Evolutionary conservation across 2,329 filamentous ascomycete genomes (phyloP), one percentile per base, ranked within the genome.

Genomic region (Mollisiaceae sp.): DNA sequence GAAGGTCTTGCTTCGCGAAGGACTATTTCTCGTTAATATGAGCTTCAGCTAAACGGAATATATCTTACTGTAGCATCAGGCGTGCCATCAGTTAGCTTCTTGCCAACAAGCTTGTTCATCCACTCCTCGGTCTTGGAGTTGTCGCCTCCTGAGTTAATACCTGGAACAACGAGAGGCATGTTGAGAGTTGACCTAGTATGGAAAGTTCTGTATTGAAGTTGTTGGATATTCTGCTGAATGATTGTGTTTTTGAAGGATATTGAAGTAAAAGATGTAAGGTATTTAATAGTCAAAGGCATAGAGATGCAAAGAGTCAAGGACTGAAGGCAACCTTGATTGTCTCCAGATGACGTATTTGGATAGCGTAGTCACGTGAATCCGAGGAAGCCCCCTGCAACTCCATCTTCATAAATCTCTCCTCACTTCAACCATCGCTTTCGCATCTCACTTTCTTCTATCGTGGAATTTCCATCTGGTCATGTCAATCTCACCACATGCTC

Each of bases 101-200:
- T 90, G 74, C 87, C 87, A 55, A 86, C 82, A 4, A 90, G 80
- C 80, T 88, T 88, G 77, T 82, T 83, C 70, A 78, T 79, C 87
- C 87, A 90, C 72, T 86, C 81, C 65, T 86, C 79, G 41, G 82
- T 85, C 77, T 82, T 81, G 75, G 64, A 66, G 27, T 66, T 65
- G 43, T 66, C 68, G 41, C 68, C 69, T 38, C 78, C 72, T 59
- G 72, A 80, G 68, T 81, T 87, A 71, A 88, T 78, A 74, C 84
- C 85, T 63, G 86, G 86, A 20, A 88, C 82, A 72, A 89, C 82
- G 78, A 89, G 86, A 85, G 87, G 87, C 87, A 90, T 85, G 6
- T 76, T 88, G 79, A 67, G 20, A 5, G 43, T 59, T 32, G 62
- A 54, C 50, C 54, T 67, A 22, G 66, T 71, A 52, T 32, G 65